Conservation (phyloP, 768 basidiomycete genomes). For the Tulasnella sp. region DNA sequence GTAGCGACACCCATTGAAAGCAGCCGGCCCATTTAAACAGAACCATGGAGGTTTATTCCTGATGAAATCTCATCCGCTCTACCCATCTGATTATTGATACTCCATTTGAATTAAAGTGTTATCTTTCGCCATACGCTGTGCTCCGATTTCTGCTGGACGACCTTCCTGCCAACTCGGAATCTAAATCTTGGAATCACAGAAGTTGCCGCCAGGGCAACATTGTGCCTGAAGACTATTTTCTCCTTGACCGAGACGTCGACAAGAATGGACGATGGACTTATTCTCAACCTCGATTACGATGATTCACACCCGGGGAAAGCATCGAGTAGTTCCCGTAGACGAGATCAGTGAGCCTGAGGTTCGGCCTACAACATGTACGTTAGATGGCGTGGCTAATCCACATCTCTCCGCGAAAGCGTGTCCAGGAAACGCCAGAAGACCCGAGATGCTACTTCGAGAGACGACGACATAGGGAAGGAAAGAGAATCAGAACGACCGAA, state of each 20-base stretch:
- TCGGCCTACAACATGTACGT: not conserved
- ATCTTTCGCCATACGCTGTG: too few species aligned
- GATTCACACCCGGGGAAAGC: slow-evolving; percentile 28
- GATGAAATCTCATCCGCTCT: too few species aligned
- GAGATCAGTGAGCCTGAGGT: slow-evolving; percentile 55
- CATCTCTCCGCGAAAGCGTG: not conserved
- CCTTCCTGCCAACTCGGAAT: too few species aligned
- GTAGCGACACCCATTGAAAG: too few species aligned
- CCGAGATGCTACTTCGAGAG: slow-evolving; percentile 2
- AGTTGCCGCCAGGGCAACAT: not conserved
- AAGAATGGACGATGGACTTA: slow-evolving; percentile 59
- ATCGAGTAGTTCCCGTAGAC: slow-evolving; percentile 30
- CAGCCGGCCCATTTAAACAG: too few species aligned
- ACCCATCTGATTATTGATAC: too few species aligned
- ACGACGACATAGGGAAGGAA: not conserved
- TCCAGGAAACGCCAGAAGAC: not conserved
- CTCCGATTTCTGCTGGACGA: too few species aligned
- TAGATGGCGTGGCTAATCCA: slow-evolving; percentile 39
- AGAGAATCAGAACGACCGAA: not conserved
- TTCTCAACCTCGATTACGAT: slow-evolving; percentile 52
- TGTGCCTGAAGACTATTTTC: not conserved
- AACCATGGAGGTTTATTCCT: too few species aligned
- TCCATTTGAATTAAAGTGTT: too few species aligned
- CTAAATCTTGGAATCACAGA: too few species aligned
- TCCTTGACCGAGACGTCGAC: not conserved